Percentiles rank a stretch among this genome's conserved stretches.
These are phyloP conservation scores for Fusarium hainanense DNA, from an alignment of 2,329 filamentous ascomycete genomes.

Conservation along the genomic window DNA sequence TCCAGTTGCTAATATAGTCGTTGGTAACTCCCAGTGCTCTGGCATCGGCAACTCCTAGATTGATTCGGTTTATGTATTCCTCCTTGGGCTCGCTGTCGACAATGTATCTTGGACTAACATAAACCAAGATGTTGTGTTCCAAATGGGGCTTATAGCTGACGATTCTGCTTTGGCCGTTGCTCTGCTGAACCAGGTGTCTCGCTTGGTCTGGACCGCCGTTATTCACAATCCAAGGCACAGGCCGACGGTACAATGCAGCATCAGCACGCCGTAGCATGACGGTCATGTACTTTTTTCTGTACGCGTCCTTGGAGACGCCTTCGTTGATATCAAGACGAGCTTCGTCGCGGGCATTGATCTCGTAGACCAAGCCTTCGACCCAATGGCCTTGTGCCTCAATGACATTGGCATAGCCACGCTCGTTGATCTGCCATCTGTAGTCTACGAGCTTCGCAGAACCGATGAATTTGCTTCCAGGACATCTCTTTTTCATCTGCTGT, in stretches of 20 bases:
- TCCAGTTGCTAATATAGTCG: constrained; percentile 53
- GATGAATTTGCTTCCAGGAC: constrained; percentile 55
- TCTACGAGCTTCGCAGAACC: constrained; percentile 54
- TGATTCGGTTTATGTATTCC: constrained; percentile 56
- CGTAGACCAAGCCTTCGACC: constrained; percentile 57
- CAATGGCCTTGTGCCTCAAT: constrained; percentile 48
- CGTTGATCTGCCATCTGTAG: constrained; percentile 60
- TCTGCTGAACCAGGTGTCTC: constrained; percentile 37
- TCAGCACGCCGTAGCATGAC: constrained; percentile 51
- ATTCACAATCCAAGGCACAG: constrained; percentile 53
- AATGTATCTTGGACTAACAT: constrained; percentile 51
- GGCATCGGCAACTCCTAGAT: constrained; percentile 53
- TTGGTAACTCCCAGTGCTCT: constrained; percentile 49
- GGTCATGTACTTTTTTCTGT: constrained; percentile 51
- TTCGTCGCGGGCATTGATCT: constrained; percentile 53
- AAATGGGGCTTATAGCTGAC: constrained; percentile 40
- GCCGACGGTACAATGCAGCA: constrained; percentile 50
- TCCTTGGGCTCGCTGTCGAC: constrained; percentile 51
- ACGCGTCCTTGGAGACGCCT: constrained; percentile 54
- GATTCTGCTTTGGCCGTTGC: constrained; percentile 26
- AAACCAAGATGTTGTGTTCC: constrained; percentile 53
- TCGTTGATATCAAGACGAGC: constrained; percentile 54
- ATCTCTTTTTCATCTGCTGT: constrained; percentile 58
- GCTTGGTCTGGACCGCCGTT: constrained; percentile 50
- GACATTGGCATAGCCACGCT: constrained; percentile 60